A percentile compares a stretch with the other conserved stretches of the same genome.
Evolutionary conservation across 306 rosid species (phyloP).

Genomic region (Cicer pinnatifidum): DNA sequence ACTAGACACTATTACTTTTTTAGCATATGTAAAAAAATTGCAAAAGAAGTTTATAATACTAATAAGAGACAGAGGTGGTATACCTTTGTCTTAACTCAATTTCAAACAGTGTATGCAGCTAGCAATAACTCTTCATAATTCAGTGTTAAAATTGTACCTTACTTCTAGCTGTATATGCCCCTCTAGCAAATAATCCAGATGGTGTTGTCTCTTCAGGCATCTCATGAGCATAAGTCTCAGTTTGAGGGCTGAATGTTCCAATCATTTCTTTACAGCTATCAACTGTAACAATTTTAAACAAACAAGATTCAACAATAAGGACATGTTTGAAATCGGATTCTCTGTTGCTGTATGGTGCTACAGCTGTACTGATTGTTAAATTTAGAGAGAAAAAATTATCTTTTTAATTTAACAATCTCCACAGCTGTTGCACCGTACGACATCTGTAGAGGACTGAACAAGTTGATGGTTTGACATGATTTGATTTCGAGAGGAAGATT

Average conservation of each 20-base stretch:
- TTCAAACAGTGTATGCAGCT: slow-evolving; percentile 4
- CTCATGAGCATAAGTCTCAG: slow-evolving; percentile 77
- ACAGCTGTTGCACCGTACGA: no score
- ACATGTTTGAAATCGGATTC: no score
- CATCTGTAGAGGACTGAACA: background rate
- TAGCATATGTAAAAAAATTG: no score
- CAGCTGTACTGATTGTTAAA: no score
- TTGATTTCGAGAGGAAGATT: slow-evolving; percentile 18
- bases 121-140: background rate
- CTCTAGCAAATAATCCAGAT: slow-evolving; percentile 92
- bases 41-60: no score
- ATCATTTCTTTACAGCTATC: slow-evolving; percentile 88
- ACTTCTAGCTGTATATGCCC: slow-evolving; percentile 80
- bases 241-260: slow-evolving; percentile 92
- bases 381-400: no score
- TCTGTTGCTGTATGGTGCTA: no score
- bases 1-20: no score
- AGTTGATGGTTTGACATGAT: background rate
- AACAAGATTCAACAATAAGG: slow-evolving; percentile 37
- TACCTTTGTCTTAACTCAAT: slow-evolving; percentile 32
- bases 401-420: no score
- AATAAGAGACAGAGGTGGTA: no score
- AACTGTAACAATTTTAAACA: slow-evolving; percentile 53
- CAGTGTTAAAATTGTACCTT: slow-evolving; percentile 54
- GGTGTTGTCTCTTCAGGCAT: slow-evolving; percentile 94